Percentiles rank a stretch among this genome's conserved stretches.
phyloP scores from a whole-genome alignment of 768 basidiomycete genomes.

The Russula vinacea region DNA sequence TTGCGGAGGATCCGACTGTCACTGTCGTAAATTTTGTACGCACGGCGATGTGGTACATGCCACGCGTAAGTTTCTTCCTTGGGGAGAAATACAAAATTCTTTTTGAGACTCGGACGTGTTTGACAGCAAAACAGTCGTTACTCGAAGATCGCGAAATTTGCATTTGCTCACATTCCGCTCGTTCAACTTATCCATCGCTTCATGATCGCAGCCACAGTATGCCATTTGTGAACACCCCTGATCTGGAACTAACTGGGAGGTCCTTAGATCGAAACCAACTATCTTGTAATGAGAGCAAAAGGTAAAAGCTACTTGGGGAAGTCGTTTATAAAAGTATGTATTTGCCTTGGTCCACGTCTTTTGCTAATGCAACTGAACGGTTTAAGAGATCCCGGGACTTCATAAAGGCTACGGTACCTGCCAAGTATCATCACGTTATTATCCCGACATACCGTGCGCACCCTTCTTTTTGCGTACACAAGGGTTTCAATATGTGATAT shows the following conservation, averaged over 20 bases:
- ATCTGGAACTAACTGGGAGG: not conserved
- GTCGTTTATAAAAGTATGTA: not conserved
- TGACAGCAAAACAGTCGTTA: constrained; percentile 38
- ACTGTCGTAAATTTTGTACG: constrained; percentile 52
- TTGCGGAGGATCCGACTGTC: constrained; percentile 47
- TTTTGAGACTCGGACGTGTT: not conserved
- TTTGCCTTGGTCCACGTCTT: not conserved
- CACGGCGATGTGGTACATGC: constrained; percentile 55
- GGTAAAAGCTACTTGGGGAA: constrained; percentile 10
- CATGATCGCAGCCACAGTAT: constrained; percentile 45
- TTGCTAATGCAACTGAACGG: not conserved
- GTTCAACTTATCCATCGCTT: constrained; percentile 47
- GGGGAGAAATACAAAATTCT: not conserved
- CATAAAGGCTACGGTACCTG: constrained; percentile 46
- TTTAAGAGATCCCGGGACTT: constrained; percentile 42
- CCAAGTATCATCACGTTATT: constrained; percentile 32
- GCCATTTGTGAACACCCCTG: constrained; percentile 11
- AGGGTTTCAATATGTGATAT: not conserved
- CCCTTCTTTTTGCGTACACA: not conserved
- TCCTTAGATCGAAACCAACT: constrained; percentile 2
- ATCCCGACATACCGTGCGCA: constrained; percentile 52
- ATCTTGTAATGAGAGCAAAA: constrained; percentile 4
- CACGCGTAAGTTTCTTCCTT: constrained; percentile 39
- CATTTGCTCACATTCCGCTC: constrained; percentile 52
- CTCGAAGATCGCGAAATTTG: no score